Conservation (phyloP, 495 filamentous ascomycete species). For the Penicillium pulvis region DNA sequence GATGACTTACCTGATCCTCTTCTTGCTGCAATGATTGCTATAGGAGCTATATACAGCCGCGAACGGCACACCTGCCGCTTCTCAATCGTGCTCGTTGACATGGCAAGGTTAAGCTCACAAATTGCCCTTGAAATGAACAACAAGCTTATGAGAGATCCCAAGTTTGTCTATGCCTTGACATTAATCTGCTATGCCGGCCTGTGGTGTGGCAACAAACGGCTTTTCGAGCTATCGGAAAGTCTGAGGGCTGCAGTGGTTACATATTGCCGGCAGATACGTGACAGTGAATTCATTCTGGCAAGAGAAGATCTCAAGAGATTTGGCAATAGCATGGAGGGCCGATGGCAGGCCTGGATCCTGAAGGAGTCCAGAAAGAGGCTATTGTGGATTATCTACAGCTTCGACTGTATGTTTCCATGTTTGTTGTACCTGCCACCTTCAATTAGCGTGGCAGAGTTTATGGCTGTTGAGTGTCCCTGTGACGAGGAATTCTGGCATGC, state of each 20-base stretch:
- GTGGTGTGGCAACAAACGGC: constrained; percentile 15
- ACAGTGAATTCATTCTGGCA: background rate
- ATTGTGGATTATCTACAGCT: constrained; percentile 10
- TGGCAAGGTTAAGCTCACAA: constrained; percentile 12
- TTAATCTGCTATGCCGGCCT: constrained; percentile 11
- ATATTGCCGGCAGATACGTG: constrained; percentile 9
- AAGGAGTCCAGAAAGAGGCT: constrained; percentile 14
- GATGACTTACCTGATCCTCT: constrained; percentile 10
- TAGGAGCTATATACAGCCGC: constrained; percentile 13
- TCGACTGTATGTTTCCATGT: constrained; percentile 15
- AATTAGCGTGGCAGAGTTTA: constrained; percentile 6
- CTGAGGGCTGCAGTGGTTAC: constrained; percentile 5
- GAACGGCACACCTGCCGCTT: constrained; percentile 13
- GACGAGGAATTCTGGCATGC: constrained; percentile 17
- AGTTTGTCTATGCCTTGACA: constrained; percentile 10
- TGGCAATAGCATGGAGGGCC: background rate
- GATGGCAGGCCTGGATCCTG: constrained; percentile 9
- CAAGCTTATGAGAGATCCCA: constrained; percentile 12
- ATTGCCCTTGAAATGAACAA: constrained; percentile 12
- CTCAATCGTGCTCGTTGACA: constrained; percentile 12
- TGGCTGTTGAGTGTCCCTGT: constrained; percentile 12
- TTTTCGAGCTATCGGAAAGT: constrained; percentile 12
- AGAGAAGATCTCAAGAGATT: background rate
- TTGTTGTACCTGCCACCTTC: constrained; percentile 14
- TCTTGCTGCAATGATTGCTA: constrained; percentile 11